phyloP scores from a whole-genome alignment of 192 early-diverging fungal genomes.

The Linnemannia elongata region DNA sequence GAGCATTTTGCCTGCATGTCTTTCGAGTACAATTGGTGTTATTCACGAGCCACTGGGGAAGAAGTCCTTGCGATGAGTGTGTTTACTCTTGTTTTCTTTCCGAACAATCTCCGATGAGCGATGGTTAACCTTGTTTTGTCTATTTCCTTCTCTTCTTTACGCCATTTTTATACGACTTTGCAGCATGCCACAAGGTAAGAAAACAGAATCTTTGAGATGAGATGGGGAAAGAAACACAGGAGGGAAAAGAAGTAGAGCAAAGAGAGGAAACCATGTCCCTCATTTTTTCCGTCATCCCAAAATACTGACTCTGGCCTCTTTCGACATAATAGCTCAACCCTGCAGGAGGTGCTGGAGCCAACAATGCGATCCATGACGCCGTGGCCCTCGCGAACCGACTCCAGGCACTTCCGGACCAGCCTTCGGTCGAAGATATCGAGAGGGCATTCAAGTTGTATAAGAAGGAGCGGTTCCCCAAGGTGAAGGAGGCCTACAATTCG shows the following conservation, averaged over 20 bases:
- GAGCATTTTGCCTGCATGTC: too few relatives aligned
- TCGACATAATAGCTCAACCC: not conserved
- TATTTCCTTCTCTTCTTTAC: not conserved
- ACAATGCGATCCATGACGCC: slow-evolving; percentile 13
- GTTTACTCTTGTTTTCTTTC: not conserved
- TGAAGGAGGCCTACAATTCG: slow-evolving; percentile 1
- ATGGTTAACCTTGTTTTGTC: not conserved
- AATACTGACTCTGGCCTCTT: not conserved
- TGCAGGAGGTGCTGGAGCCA: not conserved
- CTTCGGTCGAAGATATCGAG: not conserved
- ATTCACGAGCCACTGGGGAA: too few relatives aligned
- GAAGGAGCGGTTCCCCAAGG: slow-evolving; percentile 16
- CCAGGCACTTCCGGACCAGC: not conserved
- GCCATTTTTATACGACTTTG: too few relatives aligned
- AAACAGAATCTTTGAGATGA: too few relatives aligned
- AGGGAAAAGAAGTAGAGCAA: too few relatives aligned
- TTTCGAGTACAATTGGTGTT: too few relatives aligned
- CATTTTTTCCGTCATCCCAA: too few relatives aligned
- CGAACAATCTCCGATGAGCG: too few relatives aligned
- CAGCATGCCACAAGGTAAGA: slow-evolving; percentile 21
- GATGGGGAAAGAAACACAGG: not conserved
- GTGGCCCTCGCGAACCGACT: slow-evolving; percentile 14
- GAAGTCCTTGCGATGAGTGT: too few relatives aligned
- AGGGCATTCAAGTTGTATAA: slow-evolving; percentile 6
- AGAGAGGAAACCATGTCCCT: too few relatives aligned